Evolutionary conservation across 768 basidiomycete species (phyloP), one percentile per base, ranked within the genome.

Genomic region (Collybia nuda): DNA sequence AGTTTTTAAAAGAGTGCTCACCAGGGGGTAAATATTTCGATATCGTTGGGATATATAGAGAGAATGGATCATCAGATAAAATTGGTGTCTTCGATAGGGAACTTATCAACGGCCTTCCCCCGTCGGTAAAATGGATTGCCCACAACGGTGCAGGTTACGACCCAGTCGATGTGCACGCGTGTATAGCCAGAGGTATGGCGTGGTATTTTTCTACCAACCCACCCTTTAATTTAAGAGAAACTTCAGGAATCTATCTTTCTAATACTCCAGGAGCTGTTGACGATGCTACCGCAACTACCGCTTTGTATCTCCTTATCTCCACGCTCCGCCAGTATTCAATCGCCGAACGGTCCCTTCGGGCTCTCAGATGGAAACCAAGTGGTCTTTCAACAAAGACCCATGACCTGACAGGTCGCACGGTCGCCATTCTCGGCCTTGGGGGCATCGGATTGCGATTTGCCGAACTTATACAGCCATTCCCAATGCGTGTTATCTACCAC

Each of bases 111-210:
- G 81, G 78, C 0, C 73, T 97, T 8, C 85, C 91, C 1, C 53
- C 75, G 1, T 76, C 74, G 17, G 77, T 95, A 54, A 85, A 85
- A 61, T 93, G 88, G 86, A 91, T 96, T 62, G 90, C 86, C 1
- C 93, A 93, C 66, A 94, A 94, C 50, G 94, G 93, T 9, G 93
- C 94, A 0, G 93, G 94, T 0, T 97, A 97, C 64, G 93, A 97
- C 64, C 84, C 86, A 53, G 86, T 96, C 56, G 88, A 94, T 61
- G 82, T 93, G 14, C 66, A 69, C 6, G 86, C 86, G 3, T 87
- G 86, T 66, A 88, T 81, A 61, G 80, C 76, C 8, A 78, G 78
- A 66, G 89, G 90, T 88, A 57, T 15, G 66, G 55, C 32, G 8
- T 15, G 39, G 9, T 19, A 3, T 41, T 12, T 40, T 23, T 39